Base-by-base conservation (phyloP, 768 basidiomycete genomes). In the Daedaleopsis sinensis region DNA sequence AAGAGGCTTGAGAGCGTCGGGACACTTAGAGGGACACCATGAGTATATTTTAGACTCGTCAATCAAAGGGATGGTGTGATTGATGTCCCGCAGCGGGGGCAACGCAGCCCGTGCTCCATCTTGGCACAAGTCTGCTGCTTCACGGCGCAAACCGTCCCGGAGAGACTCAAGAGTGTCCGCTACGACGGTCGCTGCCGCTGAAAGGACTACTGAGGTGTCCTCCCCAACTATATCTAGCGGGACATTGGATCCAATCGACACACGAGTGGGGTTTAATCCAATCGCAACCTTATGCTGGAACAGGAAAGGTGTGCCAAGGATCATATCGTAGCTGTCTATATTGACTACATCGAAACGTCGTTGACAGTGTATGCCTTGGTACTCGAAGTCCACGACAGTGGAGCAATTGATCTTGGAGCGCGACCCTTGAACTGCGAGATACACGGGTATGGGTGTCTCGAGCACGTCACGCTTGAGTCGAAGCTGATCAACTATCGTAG, bases 351-450 rank as follows among this genome's bases (percentile, higher is more conserved):
- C 63, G n/a, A 65, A 65, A 7, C 55, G 43, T 1, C 56, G 43
- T 1, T 38, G 27, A 0, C 38, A 16, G 21, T 36, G 51, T 6
- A 65, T 57, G 1, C 13, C 18, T 54, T 61, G 64, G 35, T 62
- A 65, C 18, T 39, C 43, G 1, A 65, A 36, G 2, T 44, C 36
- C 3, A 57, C 55, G 0, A 60, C 44, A 50, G 72, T 18, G 49
- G 44, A 2, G 72, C 35, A 16, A 42, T 36, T 18, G 39, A 77
- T 63, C 46, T 71, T 71, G 0, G 71, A 67, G 0, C 64, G 57
- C 0, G 74, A 77, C 0, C 77, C 77, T 7, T 68, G 66, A 0
- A 72, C 72, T 0, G 75, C 74, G 0, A 78, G 48, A 24, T 76
- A 71, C 0, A 76, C 50, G 0, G 66, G 67, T 10, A 76, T 38